phyloP scores from a whole-genome alignment of 179 eudicot genomes.

The Carnegiea gigantea region DNA sequence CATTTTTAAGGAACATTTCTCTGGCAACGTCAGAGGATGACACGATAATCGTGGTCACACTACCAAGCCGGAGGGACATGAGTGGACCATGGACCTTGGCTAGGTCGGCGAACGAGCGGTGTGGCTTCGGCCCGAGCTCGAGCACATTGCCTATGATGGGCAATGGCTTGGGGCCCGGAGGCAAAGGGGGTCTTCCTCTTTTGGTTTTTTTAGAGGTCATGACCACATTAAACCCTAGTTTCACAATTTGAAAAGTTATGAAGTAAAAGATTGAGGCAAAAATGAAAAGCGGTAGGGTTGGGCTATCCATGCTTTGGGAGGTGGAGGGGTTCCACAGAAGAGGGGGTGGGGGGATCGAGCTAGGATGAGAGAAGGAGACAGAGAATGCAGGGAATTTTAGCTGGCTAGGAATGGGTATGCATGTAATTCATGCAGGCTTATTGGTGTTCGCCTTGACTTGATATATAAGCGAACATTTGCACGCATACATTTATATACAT shows the following conservation, averaged over 20 bases:
- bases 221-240: background rate
- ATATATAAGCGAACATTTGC: no score
- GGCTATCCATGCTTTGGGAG: background rate
- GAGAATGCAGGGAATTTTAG: no score
- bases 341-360: no score
- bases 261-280: background rate
- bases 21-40: constrained; percentile 25
- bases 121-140: constrained; percentile 29
- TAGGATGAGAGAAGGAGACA: no score
- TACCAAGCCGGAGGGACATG: constrained; percentile 23
- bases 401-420: no score
- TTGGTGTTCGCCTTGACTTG: no score
- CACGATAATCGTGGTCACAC: constrained; percentile 33
- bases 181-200: background rate
- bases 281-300: background rate
- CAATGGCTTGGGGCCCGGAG: constrained; percentile 30
- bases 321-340: no score
- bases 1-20: constrained; percentile 34
- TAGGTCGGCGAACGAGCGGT: constrained; percentile 26
- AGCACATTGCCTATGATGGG: constrained; percentile 31
- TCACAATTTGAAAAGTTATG: background rate
- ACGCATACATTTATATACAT: no score
- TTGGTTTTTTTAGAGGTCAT: background rate
- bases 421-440: no score
- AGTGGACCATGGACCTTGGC: constrained; percentile 30